Base-by-base conservation (phyloP, 2,329 filamentous ascomycete species). In the Chaetomiaceae sp. region DNA sequence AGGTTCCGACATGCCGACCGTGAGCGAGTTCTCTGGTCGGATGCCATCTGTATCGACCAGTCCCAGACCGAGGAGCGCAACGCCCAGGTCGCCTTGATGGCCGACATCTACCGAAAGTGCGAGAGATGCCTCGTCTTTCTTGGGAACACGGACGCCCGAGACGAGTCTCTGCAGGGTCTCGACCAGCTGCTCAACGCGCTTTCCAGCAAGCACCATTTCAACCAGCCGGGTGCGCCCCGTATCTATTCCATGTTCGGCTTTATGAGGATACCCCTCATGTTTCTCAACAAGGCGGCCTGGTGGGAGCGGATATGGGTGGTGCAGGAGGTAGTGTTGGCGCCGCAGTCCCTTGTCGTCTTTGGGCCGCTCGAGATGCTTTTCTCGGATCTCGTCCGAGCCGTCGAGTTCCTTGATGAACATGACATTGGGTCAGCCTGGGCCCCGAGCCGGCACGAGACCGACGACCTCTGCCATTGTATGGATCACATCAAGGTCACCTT, bases 51-150 rank as follows among this genome's bases (percentile, higher is more conserved):
- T 9, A 27, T 27, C 25, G 25, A 27, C 25, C 25, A 49, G 47
- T 29, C 36, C 6, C 17, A 40, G 9, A 14, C 27, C 7, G 47
- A 39, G 7, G 36, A 49, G 25, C 36, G 36, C 4, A 49, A 39
- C 25, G 27, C 36, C 23, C 47, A 49, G 27, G 47, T 49, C 6
- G 36, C 47, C 14, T 9, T 39, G 23, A 49, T 49, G 47, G 36
- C 47, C 8, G 36, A 33, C 15, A 40, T 49, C 36, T 49, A 40
- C 37, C 29, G 29, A 36, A 49, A 40, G n/a, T 40, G 33, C 6
- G 38, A 39, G 36, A 11, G 14, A 15, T 33, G 34, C 22, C 37
- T 49, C 3, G 27, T 49, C 12, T 39, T 15, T 22, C 27, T 49
- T 9, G 36, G 23, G 3, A 8, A 36, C 8, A 15, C 14, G 39